Conservation (phyloP, 305 asterid genomes). For the Fraxinus sp. region DNA sequence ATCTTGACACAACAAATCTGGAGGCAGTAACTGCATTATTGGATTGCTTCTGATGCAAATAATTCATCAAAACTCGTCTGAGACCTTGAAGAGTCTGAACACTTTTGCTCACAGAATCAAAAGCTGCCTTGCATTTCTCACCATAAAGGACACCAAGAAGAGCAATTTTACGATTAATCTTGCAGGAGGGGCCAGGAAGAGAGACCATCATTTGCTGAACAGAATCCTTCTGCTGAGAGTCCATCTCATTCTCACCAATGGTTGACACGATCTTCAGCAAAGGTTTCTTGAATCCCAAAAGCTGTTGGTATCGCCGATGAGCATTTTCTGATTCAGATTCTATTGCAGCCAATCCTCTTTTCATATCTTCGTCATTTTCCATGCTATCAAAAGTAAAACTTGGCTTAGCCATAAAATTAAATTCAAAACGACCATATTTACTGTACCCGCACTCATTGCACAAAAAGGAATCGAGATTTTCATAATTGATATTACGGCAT, state of each 20-base stretch:
- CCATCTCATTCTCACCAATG: constrained; percentile 99
- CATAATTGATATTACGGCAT: constrained; percentile 97
- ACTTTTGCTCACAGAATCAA: constrained; percentile 99
- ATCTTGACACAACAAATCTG: constrained; percentile 84
- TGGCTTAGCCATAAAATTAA: constrained; percentile 98
- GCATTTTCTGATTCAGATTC: constrained; percentile 99
- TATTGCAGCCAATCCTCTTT: constrained; percentile 91
- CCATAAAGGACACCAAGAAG: constrained; percentile 99
- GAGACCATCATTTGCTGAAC: constrained; percentile 99
- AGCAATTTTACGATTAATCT: constrained; percentile 98
- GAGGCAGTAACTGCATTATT: constrained; percentile 70
- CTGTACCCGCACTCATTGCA: constrained; percentile 99
- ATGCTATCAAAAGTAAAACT: constrained; percentile 96
- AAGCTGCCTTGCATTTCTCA: constrained; percentile 99
- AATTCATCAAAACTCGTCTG: constrained; percentile 88
- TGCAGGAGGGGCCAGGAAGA: constrained; percentile 98
- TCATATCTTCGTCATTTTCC: constrained; percentile 99
- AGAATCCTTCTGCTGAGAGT: constrained; percentile 98
- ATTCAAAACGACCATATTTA: constrained; percentile 98
- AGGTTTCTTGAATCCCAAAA: constrained; percentile 97
- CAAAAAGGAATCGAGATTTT: constrained; percentile 93
- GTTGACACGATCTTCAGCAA: constrained; percentile 92
- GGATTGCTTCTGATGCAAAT: constrained; percentile 90
- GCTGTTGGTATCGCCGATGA: constrained; percentile 98
- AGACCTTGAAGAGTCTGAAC: constrained; percentile 99